Evolutionary conservation across 208 protist species (phyloP), one percentile per base, ranked within the genome.

Genomic region (Porcisia deanei): DNA sequence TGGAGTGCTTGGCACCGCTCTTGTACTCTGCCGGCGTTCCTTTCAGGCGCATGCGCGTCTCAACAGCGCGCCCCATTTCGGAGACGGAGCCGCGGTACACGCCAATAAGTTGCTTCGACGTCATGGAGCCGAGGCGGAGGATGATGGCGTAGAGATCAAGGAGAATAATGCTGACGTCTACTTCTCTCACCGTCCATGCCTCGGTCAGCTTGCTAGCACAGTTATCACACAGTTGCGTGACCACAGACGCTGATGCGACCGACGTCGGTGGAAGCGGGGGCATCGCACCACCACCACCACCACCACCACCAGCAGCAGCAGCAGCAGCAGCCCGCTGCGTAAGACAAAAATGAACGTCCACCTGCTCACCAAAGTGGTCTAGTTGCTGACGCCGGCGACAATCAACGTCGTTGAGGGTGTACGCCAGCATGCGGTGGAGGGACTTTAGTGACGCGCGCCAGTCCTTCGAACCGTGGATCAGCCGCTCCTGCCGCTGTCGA

Each of bases 361-460:
- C 87, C 30, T 82, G 73, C 74, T 97, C 91, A 39, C 93, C 93
- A 87, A 97, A 97, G 78, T 97, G 84, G 16, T 77, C 76, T 9
- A 97, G 85, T 79, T 97, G 93, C 84, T 97, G 93, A 30, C 88
- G 85, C 14, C 93, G 86, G 18, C 93, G 93, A 67, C 93, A 97
- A 58, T 95, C 88, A 52, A 96, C 91, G 73, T 97, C 87, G 74
- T 97, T 96, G 49, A 87, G 63, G 25, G 91, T 96, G 88, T 94
- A 97, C 16, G 82, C 72, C 41, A 94, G 49, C 88, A 97, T 97
- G 25, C 85, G 83, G 75, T 93, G 86, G 41, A 97, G 81, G 22
- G 91, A 94, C 43, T 58, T 71, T 69, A 95, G 76, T 22, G 86
- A 90, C 16, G 88, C 83, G 52, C 82, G 81, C 87, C 85, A 93